Base-by-base conservation (phyloP, 2,329 filamentous ascomycete species). In the Stagonosporopsis tanaceti region DNA sequence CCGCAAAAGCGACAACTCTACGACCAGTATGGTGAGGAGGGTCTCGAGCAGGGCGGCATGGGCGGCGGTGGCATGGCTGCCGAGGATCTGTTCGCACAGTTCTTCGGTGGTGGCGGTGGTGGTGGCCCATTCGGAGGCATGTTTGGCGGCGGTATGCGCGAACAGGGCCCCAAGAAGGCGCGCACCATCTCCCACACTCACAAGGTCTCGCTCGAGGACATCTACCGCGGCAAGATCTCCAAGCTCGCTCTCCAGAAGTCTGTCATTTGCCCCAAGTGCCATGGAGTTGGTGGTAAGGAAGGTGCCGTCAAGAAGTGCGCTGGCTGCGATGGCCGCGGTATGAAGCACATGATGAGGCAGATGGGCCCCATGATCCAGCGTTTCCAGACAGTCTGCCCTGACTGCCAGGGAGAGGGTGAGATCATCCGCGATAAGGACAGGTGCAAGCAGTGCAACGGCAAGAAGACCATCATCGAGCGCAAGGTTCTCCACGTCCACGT, bases 301-400 rank as follows among this genome's bases (percentile, higher is more conserved):
- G 95, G 95, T 64, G 92, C 95, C n/a, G 94, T 98, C 65, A 94
- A 93, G 82, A 91, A 90, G 72, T 99, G 95, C 80, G 76, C 87
- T 38, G 91, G 92, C 73, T 99, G 95, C 78, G 92, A 96, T 72
- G 95, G 95, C 66, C 87, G 90, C 64, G 95, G 95, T 79, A 97
- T 97, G 91, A 98, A 98, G 90, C 97, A 92, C 38, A 98, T 99
- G 94, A 97, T 99, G 95, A 91, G 96, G 76, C 95, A 99, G 81
- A 98, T 99, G 93, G 95, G 95, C 48, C 95, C 95, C 59, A 99
- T 99, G 95, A 98, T 99, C 70, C 96, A 99, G 82, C 92, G 95
- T 57, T 99, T 99, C 88, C 95, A 99, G 85, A 98, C 94, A 28
- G 93, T 97, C 70, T 99, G 95, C 86, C 91, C 93, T 27, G 96